Conservation (phyloP, 2,329 filamentous ascomycete species). For the Talaromyces sp. region DNA sequence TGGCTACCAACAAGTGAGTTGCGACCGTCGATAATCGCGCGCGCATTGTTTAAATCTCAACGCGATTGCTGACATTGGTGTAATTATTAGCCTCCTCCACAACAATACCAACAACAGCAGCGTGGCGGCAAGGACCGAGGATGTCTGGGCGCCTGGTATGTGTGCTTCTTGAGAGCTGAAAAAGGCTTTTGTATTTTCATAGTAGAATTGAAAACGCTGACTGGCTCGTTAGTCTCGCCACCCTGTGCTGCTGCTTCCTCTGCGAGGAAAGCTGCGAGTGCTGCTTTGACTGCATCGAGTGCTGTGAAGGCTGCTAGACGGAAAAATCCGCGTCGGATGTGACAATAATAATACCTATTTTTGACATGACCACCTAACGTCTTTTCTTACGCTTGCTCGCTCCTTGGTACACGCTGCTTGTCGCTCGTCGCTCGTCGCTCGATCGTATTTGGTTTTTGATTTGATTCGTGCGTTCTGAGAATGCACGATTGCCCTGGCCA, state of each 20-base stretch:
- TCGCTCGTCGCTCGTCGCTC: background rate
- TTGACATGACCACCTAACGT: background rate
- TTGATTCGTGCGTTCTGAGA: background rate
- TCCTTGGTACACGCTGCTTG: background rate
- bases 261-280: constrained; percentile 60
- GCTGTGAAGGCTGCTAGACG: constrained; percentile 35
- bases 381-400: background rate
- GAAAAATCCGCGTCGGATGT: background rate
- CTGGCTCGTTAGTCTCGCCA: constrained; percentile 39
- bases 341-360: background rate
- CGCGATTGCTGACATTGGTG: background rate
- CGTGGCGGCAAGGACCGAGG: constrained; percentile 40
- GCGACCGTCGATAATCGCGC: background rate
- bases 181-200: background rate
- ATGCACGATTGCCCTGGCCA: background rate
- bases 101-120: constrained; percentile 26
- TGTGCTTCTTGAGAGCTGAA: background rate
- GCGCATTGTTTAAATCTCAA: background rate
- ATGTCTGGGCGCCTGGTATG: constrained; percentile 48
- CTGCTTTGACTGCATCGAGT: constrained; percentile 57
- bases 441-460: background rate
- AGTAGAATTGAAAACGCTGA: constrained; percentile 9
- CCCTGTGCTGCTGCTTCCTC: constrained; percentile 58
- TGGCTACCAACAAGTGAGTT: constrained; percentile 25
- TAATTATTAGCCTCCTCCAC: constrained; percentile 29